phyloP scores from a whole-genome alignment of 2,329 filamentous ascomycete genomes.

The Albifimbria verrucaria region DNA sequence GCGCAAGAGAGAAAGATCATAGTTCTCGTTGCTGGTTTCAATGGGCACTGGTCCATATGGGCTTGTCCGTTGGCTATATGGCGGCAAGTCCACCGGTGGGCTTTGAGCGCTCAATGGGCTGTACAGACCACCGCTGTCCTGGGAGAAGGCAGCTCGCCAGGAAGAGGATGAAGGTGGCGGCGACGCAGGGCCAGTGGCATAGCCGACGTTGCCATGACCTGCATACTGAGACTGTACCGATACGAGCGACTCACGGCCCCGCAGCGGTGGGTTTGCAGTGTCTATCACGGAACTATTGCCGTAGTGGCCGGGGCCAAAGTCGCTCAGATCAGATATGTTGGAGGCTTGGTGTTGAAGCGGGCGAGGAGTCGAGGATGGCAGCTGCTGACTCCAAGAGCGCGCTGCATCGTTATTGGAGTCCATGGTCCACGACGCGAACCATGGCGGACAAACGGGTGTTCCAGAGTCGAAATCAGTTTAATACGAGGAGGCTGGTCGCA shows the following conservation, averaged over 20 bases:
- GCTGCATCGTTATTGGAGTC: not conserved
- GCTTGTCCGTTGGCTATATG: constrained; percentile 18
- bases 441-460: not conserved
- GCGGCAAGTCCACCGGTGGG: constrained; percentile 18
- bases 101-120: constrained; percentile 14
- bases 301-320: not conserved
- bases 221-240: constrained; percentile 12
- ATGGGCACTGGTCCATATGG: constrained; percentile 20
- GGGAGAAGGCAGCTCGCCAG: constrained; percentile 26
- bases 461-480: not conserved
- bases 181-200: not conserved
- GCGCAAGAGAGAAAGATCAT: constrained; percentile 39
- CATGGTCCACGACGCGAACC: not conserved
- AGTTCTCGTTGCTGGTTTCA: constrained; percentile 36
- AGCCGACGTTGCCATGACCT: not conserved
- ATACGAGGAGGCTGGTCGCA: not conserved
- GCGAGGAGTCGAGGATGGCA: not conserved
- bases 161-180: constrained; percentile 11
- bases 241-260: constrained; percentile 12
- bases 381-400: not conserved
- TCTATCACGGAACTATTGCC: not conserved
- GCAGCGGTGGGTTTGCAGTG: not conserved
- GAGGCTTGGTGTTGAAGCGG: not conserved
- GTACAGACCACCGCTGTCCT: constrained; percentile 12
- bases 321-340: not conserved